These are phyloP conservation scores for Tetrahymena malaccensis DNA, from an alignment of 73 alveolate genomes.

Conservation along the genomic window DNA sequence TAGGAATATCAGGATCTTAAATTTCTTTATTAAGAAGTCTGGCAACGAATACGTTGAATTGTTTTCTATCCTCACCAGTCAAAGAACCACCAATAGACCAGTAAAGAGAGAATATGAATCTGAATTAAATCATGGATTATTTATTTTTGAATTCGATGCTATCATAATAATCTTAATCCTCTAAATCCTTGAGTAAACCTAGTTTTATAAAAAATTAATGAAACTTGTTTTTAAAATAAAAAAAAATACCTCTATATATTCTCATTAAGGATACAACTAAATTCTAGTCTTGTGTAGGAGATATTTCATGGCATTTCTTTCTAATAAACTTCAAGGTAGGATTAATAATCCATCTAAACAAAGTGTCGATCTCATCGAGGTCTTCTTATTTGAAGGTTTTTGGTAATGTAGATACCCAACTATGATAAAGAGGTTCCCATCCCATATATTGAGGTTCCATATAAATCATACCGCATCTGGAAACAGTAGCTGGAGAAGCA, in stretches of 20 bases:
- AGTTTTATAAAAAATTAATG: neutral
- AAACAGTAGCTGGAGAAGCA: conserved; percentile 99
- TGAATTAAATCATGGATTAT: conserved; percentile 5
- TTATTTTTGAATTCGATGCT: conserved; percentile 32
- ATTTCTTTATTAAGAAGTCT: neutral
- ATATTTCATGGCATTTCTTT: conserved; percentile 41
- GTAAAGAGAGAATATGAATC: conserved; percentile 20
- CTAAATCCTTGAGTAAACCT: conserved; percentile 58
- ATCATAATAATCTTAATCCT: conserved; percentile 59
- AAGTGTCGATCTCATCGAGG: conserved; percentile 59
- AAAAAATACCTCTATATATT: conserved; percentile 36
- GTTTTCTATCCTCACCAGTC: neutral
- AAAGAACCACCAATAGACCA: conserved; percentile 38
- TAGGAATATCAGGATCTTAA: neutral
- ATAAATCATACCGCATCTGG: conserved; percentile 98
- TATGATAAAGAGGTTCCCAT: conserved; percentile 77
- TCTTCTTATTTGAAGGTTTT: conserved; percentile 65
- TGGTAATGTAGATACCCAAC: conserved; percentile 89
- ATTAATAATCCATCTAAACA: conserved; percentile 69
- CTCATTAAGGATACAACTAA: conserved; percentile 48
- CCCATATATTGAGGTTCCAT: conserved; percentile 92
- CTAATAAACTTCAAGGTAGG: conserved; percentile 44
- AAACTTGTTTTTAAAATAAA: neutral
- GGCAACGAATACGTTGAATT: conserved; percentile 6
- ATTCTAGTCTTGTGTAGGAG: conserved; percentile 74